Evolutionary conservation across 2,329 filamentous ascomycete species (phyloP), one percentile per base, ranked within the genome.

Genomic region (Cordyceps farinosa): DNA sequence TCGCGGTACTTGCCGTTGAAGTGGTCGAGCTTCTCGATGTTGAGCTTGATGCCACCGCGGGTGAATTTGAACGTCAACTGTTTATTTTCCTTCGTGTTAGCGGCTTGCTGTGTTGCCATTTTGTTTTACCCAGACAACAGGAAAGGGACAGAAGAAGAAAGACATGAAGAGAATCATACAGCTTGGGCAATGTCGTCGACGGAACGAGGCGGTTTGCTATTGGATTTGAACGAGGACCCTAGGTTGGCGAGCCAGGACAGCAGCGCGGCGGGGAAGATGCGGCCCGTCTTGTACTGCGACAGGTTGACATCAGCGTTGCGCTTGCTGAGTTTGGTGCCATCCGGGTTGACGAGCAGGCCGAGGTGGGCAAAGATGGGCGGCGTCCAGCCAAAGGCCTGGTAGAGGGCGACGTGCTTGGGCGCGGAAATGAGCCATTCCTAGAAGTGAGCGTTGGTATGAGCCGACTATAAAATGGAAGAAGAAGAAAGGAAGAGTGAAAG

Each of bases 371-470:
- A 95, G n/a, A 78, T 75, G 0, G 91, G 91, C 1, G 87, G 81
- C 34, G 82, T 72, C 91, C 91, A 95, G 5, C 85, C 83, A 71
- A 95, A 90, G 2, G 90, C 90, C 55, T 90, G 77, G 72, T 95
- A 95, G n/a, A 95, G 74, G 48, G 84, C 80, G 50, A 86, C 74
- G 69, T 88, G 86, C 65, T 84, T 90, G 0, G 93, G 92, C 0
- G 95, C 98, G 0, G 93, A 97, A 40, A 94, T 87, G 78, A 99
- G 90, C 95, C 95, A 99, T 84, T 99, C 95, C 82, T 61, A 17
- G 10, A 48, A 8, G 13, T 15, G 30, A 36, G 2, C 2, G n/a
- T 34, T 45, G 32, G 40, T 30, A 8, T 34, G 42, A 45, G 13
- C 9, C 22, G 22, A 22, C 22, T 22, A 22, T 22, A 22, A 22